Evolutionary conservation across 306 rosid genomes (phyloP), one percentile per base, ranked within the genome.

Genomic region (Crotalaria pallida): DNA sequence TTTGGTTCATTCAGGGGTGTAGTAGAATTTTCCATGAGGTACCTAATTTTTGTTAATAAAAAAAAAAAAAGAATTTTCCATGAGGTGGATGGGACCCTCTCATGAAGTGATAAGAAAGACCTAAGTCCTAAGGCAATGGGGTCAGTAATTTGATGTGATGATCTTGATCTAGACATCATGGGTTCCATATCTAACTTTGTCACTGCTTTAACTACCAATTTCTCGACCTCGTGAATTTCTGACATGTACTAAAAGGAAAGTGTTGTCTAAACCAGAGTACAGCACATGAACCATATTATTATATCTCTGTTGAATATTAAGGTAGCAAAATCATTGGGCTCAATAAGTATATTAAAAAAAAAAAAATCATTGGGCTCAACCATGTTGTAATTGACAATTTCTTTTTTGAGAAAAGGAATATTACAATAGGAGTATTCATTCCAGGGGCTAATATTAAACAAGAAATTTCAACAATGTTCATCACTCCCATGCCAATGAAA

Each of bases 391-490:
- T 41, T 63, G 69, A 12, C 33, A 70, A 56, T 52, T 29, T n/a
- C n/a, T n/a, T 64, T 55, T n/a, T 27, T 19, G 60, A 21, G 62
- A 73, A 62, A 76, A 52, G 55, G 67, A 67, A 61, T 21, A n/a
- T n/a, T n/a, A n/a, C n/a, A n/a, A n/a, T n/a, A 11, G 47, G 18
- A 63, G 38, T 48, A 71, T 74, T 72, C 73, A 73, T 74, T 81
- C 71, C 27, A 23, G 3, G 48, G 52, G 82, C 63, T 68, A 83
- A 79, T 76, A 74, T 65, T 83, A 89, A 77, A 72, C 23, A 79
- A 49, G 65, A 69, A 60, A 81, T 70, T 76, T 48, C 65, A 81
- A 72, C 66, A 50, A 21, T 62, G 75, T 69, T 80, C 69, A 68
- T 51, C 58, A 62, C 57, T 82, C 70, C 73, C 63, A 71, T 59